Conservation (phyloP, 345 rosid species). For the Populus tremula region DNA sequence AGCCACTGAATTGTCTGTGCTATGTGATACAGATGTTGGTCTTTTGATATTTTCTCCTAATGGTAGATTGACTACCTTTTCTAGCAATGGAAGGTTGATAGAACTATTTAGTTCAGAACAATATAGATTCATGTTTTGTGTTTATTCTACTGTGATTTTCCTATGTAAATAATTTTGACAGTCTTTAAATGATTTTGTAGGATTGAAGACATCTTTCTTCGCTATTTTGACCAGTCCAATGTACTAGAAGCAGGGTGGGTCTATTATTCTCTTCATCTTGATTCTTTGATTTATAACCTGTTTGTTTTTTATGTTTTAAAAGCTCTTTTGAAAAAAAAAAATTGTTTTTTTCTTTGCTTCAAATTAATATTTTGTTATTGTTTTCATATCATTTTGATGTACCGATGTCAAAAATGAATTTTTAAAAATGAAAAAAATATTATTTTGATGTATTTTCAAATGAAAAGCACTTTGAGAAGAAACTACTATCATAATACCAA, state of each 20-base stretch:
- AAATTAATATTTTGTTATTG: too few species aligned
- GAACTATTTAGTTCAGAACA: neutral
- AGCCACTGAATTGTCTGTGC: constrained; percentile 79
- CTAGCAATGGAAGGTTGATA: neutral
- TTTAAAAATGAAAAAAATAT: too few species aligned
- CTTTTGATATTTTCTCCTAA: constrained; percentile 86
- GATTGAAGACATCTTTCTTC: neutral
- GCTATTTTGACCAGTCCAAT: neutral
- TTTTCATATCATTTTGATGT: too few species aligned
- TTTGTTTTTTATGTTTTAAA: too few species aligned
- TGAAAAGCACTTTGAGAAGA: too few species aligned
- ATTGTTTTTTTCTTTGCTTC: too few species aligned
- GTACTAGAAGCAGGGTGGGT: neutral
- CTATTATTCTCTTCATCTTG: neutral
- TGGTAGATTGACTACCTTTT: neutral
- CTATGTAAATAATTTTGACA: neutral
- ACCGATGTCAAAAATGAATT: too few species aligned
- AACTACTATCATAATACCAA: too few species aligned
- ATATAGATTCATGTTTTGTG: neutral
- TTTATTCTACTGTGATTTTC: neutral
- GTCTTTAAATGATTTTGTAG: neutral
- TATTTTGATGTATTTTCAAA: too few species aligned
- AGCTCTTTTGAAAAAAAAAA: too few species aligned
- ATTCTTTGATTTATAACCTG: neutral
- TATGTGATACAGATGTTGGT: constrained; percentile 77